phyloP scores from a whole-genome alignment of 345 rosid genomes.

The Salix koriyanagi region DNA sequence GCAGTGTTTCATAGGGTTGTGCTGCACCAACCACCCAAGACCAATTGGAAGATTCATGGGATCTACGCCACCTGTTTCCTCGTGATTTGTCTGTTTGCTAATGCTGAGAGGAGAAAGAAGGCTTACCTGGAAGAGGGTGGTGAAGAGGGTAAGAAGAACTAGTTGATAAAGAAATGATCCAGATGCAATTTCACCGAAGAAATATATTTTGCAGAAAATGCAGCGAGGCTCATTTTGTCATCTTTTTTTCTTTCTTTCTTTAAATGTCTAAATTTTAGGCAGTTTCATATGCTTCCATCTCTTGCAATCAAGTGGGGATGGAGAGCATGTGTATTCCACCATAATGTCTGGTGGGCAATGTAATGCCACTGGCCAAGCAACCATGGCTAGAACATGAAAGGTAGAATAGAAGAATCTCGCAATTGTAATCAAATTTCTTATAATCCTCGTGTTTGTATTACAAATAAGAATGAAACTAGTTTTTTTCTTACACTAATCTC shows the following conservation, averaged over 20 bases:
- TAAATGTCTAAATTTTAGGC: not conserved
- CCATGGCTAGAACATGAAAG: not conserved
- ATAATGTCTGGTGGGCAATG: not conserved
- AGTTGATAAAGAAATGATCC: slow-evolving; percentile 5
- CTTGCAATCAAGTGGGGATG: not conserved
- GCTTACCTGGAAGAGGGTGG: slow-evolving; percentile 87
- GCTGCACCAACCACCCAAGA: slow-evolving; percentile 73
- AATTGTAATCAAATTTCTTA: not conserved
- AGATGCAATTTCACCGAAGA: not conserved
- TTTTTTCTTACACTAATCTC: not conserved
- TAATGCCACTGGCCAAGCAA: slow-evolving; percentile 9
- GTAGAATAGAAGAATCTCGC: not conserved
- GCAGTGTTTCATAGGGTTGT: slow-evolving; percentile 85
- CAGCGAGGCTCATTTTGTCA: not conserved
- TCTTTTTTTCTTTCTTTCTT: not conserved
- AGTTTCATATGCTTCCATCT: not conserved
- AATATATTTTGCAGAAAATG: not conserved
- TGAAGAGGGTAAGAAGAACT: slow-evolving; percentile 89
- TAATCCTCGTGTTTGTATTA: not conserved
- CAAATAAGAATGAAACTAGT: not conserved
- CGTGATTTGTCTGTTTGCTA: slow-evolving; percentile 53
- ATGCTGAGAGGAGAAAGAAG: slow-evolving; percentile 83
- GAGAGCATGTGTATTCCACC: not conserved
- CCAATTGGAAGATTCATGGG: slow-evolving; percentile 88
- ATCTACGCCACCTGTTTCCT: slow-evolving; percentile 90